These are phyloP conservation scores for Eucalyptus microcorys DNA, from an alignment of 345 rosid genomes.

Conservation along the genomic window DNA sequence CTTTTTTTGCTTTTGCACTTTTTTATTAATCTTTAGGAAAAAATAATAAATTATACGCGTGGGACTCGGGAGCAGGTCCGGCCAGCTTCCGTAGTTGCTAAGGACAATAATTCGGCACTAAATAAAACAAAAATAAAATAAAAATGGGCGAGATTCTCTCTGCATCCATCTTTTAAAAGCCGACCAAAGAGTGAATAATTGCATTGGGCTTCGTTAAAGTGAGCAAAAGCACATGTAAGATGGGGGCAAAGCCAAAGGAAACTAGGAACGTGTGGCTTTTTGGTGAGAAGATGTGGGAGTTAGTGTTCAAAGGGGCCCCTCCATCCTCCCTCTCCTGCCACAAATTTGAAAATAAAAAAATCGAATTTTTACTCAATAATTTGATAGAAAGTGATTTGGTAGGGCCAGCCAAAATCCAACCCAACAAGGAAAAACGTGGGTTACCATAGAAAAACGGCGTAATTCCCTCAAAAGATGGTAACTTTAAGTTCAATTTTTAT, in stretches of 20 bases:
- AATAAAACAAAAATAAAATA: not conserved
- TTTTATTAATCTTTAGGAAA: not conserved
- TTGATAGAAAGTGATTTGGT: not conserved
- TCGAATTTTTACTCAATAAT: not conserved
- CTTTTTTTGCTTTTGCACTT: not conserved
- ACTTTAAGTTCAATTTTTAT: not conserved
- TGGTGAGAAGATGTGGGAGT: not conserved
- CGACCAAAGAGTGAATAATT: not conserved
- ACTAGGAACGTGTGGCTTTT: not conserved
- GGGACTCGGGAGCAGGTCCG: not conserved
- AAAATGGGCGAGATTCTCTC: not conserved
- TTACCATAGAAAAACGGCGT: not conserved
- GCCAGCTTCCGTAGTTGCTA: not conserved
- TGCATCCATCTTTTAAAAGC: not conserved
- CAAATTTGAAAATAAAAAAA: not conserved
- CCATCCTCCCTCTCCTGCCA: not conserved
- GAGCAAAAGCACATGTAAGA: not conserved
- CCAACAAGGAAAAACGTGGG: not conserved
- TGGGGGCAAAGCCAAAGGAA: not conserved
- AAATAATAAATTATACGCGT: not conserved
- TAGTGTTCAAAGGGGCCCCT: not conserved
- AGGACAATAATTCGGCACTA: not conserved
- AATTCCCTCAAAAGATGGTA: not conserved
- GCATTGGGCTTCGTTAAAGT: not conserved
- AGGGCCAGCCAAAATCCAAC: not conserved